Conservation (phyloP, 805 yeast genomes). For the Metschnikowia matae region DNA sequence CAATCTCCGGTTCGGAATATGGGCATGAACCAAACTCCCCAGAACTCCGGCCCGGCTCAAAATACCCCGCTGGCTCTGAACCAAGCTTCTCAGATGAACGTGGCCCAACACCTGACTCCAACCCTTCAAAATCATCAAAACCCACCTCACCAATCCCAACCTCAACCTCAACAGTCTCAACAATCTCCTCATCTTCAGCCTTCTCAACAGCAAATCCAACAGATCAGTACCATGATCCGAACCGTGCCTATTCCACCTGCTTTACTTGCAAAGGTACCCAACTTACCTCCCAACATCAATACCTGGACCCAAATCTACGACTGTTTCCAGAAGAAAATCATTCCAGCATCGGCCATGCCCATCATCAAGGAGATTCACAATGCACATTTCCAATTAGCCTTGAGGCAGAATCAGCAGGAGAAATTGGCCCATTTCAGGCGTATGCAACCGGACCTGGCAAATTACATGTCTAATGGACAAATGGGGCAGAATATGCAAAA, state of each 20-base stretch:
- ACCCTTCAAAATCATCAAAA: no score
- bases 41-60: no score
- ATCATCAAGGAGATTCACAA: constrained; percentile 64
- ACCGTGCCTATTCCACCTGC: constrained; percentile 70
- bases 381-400: constrained; percentile 57
- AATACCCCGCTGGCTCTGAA: no score
- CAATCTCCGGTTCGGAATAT: constrained; percentile 10
- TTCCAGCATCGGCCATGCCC: constrained; percentile 56
- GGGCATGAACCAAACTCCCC: background rate
- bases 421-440: constrained; percentile 21
- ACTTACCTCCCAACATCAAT: constrained; percentile 68
- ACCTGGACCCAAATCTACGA: constrained; percentile 81
- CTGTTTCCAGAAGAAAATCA: constrained; percentile 51
- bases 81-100: background rate
- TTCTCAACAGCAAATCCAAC: constrained; percentile 33
- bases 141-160: no score
- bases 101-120: background rate
- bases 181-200: constrained; percentile 14
- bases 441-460: constrained; percentile 4
- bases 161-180: background rate
- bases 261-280: constrained; percentile 63
- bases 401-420: constrained; percentile 48
- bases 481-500: background rate
- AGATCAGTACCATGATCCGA: constrained; percentile 44
- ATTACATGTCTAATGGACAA: background rate